Percentiles rank a stretch among this genome's conserved stretches.
Conservation (phyloP, 169 alveolate genomes). For the Eimeria maxima region DNA sequence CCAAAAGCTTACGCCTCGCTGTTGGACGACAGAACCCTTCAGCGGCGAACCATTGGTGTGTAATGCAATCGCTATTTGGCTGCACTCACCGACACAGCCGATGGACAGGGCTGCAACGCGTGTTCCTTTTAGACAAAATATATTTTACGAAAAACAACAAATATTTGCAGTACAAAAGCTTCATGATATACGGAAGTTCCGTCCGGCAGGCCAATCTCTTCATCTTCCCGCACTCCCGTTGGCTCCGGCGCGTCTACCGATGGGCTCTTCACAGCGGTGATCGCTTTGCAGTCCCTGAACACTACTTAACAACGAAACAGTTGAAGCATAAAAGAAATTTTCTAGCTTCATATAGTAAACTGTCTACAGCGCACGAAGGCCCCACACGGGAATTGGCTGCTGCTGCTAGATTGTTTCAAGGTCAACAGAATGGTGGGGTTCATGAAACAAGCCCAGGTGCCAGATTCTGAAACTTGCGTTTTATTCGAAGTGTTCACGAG, state of each 20-base stretch:
- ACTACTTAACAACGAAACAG: neutral
- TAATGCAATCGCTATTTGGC: slow-evolving; percentile 20
- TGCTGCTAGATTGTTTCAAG: neutral
- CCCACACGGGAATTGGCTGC: neutral
- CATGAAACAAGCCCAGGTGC: neutral
- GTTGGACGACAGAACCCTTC: neutral
- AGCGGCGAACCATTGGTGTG: slow-evolving; percentile 52
- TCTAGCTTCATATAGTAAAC: neutral
- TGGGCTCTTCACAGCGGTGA: neutral
- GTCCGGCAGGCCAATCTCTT: neutral
- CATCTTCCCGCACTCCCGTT: neutral
- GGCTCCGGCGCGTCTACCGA: neutral
- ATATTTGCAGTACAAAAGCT: neutral
- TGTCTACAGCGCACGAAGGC: neutral
- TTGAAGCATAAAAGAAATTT: neutral
- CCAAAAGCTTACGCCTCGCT: neutral
- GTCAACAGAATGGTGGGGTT: neutral
- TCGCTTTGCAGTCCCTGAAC: neutral
- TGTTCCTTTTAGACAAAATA: neutral
- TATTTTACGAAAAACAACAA: neutral
- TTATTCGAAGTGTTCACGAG: neutral
- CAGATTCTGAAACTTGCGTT: neutral
- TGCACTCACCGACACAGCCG: slow-evolving; percentile 12
- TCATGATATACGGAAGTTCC: neutral
- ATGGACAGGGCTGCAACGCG: neutral